Evolutionary conservation across 768 basidiomycete genomes (phyloP).

Genomic region (Naganishia vishniacii): DNA sequence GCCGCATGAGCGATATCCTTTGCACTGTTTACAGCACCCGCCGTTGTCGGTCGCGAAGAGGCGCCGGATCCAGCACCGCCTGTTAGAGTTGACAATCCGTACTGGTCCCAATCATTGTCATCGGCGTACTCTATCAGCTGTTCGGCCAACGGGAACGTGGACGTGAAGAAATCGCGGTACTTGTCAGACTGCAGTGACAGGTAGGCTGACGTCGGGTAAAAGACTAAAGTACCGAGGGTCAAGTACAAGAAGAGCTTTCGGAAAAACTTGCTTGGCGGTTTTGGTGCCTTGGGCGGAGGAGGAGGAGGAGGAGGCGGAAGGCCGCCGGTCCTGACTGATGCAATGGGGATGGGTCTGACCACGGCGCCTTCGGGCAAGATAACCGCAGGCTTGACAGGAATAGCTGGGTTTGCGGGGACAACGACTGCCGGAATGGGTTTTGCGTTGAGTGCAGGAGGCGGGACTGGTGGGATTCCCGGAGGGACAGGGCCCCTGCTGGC

Average conservation of each 20-base stretch:
- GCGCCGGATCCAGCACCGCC: slow-evolving; percentile 9
- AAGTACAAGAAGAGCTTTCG: slow-evolving; percentile 65
- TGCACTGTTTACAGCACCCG: slow-evolving; percentile 4
- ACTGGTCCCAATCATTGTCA: slow-evolving; percentile 67
- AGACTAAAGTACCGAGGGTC: slow-evolving; percentile 62
- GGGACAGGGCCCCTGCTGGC: slow-evolving; percentile 14
- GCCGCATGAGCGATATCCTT: slow-evolving; percentile 7
- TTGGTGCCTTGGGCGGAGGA: slow-evolving; percentile 22
- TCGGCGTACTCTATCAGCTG: slow-evolving; percentile 76
- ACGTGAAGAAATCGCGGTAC: slow-evolving; percentile 81
- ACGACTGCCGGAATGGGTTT: slow-evolving; percentile 18
- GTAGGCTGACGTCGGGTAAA: slow-evolving; percentile 77
- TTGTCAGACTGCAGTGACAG: slow-evolving; percentile 67
- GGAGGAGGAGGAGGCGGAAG: slow-evolving; percentile 25
- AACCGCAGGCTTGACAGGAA: slow-evolving; percentile 16
- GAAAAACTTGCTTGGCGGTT: slow-evolving; percentile 47
- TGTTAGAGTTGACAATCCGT: slow-evolving; percentile 55
- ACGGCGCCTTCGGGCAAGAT: slow-evolving; percentile 7
- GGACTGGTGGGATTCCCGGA: slow-evolving; percentile 22
- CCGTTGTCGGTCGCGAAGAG: background rate
- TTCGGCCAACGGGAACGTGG: slow-evolving; percentile 71
- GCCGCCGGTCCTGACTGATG: slow-evolving; percentile 20
- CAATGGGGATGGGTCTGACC: slow-evolving; percentile 23
- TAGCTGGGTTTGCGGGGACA: slow-evolving; percentile 13
- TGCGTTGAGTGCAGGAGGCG: slow-evolving; percentile 19